A percentile compares a stretch with the other conserved stretches of the same genome.
These are phyloP conservation scores for Solanum corneliomulleri DNA, from an alignment of 257 asterid genomes.

Conservation along the genomic window DNA sequence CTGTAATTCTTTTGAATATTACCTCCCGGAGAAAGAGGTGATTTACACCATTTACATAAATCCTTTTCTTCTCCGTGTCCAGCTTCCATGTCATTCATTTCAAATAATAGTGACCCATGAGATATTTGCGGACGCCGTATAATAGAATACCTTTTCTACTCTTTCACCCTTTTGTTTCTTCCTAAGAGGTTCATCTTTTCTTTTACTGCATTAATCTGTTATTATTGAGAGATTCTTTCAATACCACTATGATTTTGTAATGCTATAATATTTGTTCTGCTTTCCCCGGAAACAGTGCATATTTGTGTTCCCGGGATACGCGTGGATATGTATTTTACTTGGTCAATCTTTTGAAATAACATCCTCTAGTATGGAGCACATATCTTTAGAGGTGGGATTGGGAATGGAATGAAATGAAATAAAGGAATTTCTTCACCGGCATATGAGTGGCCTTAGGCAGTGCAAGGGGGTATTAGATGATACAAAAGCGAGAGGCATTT, in stretches of 20 bases:
- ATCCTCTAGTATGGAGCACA: background rate
- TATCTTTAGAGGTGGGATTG: background rate
- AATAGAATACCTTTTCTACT: background rate
- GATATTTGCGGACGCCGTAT: background rate
- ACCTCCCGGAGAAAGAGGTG: background rate
- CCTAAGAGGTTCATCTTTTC: background rate
- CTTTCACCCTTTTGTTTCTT: background rate
- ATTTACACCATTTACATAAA: background rate
- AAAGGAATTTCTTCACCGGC: background rate
- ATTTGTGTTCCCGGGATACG: background rate
- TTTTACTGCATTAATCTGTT: background rate
- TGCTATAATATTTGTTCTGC: background rate
- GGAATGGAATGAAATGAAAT: background rate
- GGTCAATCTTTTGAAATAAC: background rate
- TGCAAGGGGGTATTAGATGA: background rate
- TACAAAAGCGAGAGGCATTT: background rate
- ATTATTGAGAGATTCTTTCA: background rate
- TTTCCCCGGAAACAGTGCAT: background rate
- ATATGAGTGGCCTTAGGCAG: background rate
- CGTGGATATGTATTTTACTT: background rate
- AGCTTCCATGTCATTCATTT: background rate
- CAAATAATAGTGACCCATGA: background rate
- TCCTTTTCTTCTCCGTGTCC: background rate
- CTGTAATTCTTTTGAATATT: background rate
- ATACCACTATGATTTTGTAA: background rate